Conservation (phyloP, 2,329 filamentous ascomycete species). For the Fusarium sp. region DNA sequence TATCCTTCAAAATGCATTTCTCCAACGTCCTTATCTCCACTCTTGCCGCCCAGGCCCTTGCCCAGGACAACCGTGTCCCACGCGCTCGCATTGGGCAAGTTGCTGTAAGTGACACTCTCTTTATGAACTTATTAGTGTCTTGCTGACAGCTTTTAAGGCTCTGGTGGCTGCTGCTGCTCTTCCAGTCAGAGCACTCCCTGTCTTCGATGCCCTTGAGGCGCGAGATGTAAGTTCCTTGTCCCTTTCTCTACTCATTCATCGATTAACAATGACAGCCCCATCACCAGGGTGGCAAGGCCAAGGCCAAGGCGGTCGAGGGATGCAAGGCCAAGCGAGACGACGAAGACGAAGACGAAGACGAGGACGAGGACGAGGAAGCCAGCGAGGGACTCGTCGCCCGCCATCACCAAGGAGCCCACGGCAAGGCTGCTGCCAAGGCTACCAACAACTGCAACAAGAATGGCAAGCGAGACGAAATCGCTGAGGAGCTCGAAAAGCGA, state of each 20-base stretch:
- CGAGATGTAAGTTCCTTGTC: not conserved
- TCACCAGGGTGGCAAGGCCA: not conserved
- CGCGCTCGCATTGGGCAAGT: not conserved
- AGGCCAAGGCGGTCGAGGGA: not conserved
- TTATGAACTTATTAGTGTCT: fast-evolving
- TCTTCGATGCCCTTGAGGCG: slow-evolving; percentile 2
- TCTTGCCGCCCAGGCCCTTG: slow-evolving; percentile 21
- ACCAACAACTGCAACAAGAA: not conserved
- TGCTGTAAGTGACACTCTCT: not conserved
- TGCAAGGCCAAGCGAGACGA: not conserved
- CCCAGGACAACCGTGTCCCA: not conserved
- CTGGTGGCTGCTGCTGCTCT: slow-evolving; percentile 17
- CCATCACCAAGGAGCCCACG: not conserved
- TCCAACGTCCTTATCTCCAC: slow-evolving; percentile 1
- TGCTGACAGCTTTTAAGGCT: not conserved
- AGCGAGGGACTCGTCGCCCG: not conserved
- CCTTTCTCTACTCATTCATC: fast-evolving
- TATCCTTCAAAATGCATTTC: slow-evolving; percentile 7
- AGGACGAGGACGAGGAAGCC: not conserved
- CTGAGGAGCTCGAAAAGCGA: not conserved
- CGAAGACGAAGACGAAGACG: not conserved
- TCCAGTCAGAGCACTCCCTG: not conserved
- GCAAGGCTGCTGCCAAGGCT: not conserved
- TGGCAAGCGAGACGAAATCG: not conserved
- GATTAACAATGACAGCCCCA: not conserved